These are phyloP conservation scores for Monilinia vaccinii-corymbosi DNA, from an alignment of 2,329 filamentous ascomycete species.

Conservation along the genomic window DNA sequence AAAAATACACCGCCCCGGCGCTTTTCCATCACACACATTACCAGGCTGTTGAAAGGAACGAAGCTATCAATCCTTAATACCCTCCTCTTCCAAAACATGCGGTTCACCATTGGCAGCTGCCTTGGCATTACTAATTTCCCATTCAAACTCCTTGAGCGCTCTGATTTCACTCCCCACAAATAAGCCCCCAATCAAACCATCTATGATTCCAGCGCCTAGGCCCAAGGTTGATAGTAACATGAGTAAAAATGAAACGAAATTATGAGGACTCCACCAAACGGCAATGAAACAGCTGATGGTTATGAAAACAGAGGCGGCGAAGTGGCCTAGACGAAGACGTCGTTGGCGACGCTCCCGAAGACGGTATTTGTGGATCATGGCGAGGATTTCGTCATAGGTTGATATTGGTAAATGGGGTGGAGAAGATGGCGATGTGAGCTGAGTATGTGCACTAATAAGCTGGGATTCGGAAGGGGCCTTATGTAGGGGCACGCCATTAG, in stretches of 20 bases:
- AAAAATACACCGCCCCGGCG: background rate
- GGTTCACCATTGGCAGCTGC: slow-evolving; percentile 25
- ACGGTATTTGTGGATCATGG: slow-evolving; percentile 59
- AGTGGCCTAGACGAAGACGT: slow-evolving; percentile 64
- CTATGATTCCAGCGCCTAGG: slow-evolving; percentile 66
- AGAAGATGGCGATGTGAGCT: slow-evolving; percentile 16
- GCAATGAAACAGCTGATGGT: slow-evolving; percentile 68
- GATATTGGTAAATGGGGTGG: slow-evolving; percentile 34
- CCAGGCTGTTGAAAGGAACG: background rate
- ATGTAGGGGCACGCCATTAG: slow-evolving; percentile 24
- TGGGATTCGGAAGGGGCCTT: slow-evolving; percentile 12
- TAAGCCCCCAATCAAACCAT: slow-evolving; percentile 77
- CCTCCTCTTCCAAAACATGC: slow-evolving; percentile 6
- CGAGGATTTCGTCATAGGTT: slow-evolving; percentile 65
- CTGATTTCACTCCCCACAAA: slow-evolving; percentile 81
- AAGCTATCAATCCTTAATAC: background rate
- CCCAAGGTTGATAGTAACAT: slow-evolving; percentile 72
- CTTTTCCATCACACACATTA: background rate
- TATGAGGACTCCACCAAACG: slow-evolving; percentile 75
- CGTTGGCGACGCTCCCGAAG: slow-evolving; percentile 64
- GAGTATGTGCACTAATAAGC: slow-evolving; percentile 4
- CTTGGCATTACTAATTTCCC: slow-evolving; percentile 71
- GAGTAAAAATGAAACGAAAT: slow-evolving; percentile 72
- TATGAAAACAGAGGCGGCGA: slow-evolving; percentile 55
- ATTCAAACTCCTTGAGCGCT: slow-evolving; percentile 82